Evolutionary conservation across 2,329 filamentous ascomycete species (phyloP).

Genomic region (Camillea tinctor): DNA sequence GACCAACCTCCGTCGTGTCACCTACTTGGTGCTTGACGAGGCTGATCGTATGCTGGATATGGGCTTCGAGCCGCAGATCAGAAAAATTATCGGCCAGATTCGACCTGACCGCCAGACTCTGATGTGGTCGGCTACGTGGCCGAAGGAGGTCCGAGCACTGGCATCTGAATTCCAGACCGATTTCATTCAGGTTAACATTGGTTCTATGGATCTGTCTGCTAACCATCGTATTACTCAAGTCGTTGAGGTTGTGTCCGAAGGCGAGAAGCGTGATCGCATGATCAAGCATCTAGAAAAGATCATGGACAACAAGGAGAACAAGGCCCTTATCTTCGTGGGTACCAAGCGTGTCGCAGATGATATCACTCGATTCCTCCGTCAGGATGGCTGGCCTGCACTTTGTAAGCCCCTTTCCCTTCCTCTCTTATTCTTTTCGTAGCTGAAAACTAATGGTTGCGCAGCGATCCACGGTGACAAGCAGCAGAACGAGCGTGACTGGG

Average conservation of each 20-base stretch:
- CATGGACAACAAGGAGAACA: constrained; percentile 95
- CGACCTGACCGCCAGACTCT: constrained; percentile 97
- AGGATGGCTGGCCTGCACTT: constrained; percentile 95
- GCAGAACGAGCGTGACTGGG: constrained; percentile 99
- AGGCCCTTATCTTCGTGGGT: constrained; percentile 90
- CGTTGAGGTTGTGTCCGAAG: constrained; percentile 92
- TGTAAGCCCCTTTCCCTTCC: constrained; percentile 64
- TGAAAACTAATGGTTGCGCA: constrained; percentile 44
- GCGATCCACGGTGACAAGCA: constrained; percentile 99
- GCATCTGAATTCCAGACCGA: constrained; percentile 88
- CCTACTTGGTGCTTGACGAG: constrained; percentile 97
- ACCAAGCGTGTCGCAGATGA: constrained; percentile 97
- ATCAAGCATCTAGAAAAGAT: constrained; percentile 96
- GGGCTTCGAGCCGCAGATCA: constrained; percentile 99
- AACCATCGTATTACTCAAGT: constrained; percentile 98
- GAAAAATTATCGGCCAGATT: constrained; percentile 97
- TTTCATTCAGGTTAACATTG: constrained; percentile 99
- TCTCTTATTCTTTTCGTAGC: constrained; percentile 37
- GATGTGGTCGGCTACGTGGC: constrained; percentile 99
- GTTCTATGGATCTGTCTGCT: constrained; percentile 91
- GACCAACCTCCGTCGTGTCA: constrained; percentile 96
- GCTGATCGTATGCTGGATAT: constrained; percentile 99
- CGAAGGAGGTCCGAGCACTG: constrained; percentile 93
- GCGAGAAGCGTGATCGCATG: constrained; percentile 97
- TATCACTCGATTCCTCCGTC: constrained; percentile 94